These are phyloP conservation scores for Aulographum hederae DNA, from an alignment of 2,329 filamentous ascomycete species.

Conservation along the genomic window DNA sequence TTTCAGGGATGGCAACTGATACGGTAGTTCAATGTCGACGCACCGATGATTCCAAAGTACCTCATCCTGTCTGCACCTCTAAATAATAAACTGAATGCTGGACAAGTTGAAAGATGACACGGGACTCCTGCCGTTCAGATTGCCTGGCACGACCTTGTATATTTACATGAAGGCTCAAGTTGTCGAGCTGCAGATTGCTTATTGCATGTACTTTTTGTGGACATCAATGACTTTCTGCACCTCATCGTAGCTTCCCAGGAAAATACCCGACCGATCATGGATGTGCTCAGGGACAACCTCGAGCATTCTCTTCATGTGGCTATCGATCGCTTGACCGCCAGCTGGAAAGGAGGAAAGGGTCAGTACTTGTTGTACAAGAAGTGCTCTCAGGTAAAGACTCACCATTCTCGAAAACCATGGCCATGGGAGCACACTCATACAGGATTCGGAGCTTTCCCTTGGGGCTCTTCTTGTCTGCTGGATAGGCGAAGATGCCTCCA, in stretches of 20 bases:
- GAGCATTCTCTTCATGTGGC: slow-evolving; percentile 79
- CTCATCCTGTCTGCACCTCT: too few relatives aligned
- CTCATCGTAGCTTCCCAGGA: slow-evolving; percentile 87
- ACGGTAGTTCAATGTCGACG: too few relatives aligned
- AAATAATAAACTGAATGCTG: too few relatives aligned
- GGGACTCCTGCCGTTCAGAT: too few relatives aligned
- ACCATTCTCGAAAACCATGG: slow-evolving; percentile 97
- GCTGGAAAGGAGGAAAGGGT: slow-evolving; percentile 35
- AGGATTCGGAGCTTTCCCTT: slow-evolving; percentile 96
- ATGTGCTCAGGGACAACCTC: slow-evolving; percentile 80
- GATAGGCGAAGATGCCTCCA: slow-evolving; percentile 94
- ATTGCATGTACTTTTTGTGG: slow-evolving; percentile 38
- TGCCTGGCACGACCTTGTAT: too few relatives aligned
- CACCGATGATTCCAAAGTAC: too few relatives aligned
- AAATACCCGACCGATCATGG: slow-evolving; percentile 90
- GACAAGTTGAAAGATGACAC: too few relatives aligned
- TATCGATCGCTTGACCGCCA: slow-evolving; percentile 81
- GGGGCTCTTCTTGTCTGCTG: slow-evolving; percentile 91
- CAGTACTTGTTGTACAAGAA: too few relatives aligned
- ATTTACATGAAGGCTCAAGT: too few relatives aligned
- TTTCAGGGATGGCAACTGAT: too few relatives aligned
- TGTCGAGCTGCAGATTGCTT: too few relatives aligned
- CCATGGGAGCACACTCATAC: slow-evolving; percentile 98
- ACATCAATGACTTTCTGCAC: slow-evolving; percentile 85
- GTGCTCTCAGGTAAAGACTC: slow-evolving; percentile 19